A percentile compares a stretch with the other conserved stretches of the same genome.
phyloP scores from a whole-genome alignment of 139 green algal genomes.

The Micromonas pusilla region DNA sequence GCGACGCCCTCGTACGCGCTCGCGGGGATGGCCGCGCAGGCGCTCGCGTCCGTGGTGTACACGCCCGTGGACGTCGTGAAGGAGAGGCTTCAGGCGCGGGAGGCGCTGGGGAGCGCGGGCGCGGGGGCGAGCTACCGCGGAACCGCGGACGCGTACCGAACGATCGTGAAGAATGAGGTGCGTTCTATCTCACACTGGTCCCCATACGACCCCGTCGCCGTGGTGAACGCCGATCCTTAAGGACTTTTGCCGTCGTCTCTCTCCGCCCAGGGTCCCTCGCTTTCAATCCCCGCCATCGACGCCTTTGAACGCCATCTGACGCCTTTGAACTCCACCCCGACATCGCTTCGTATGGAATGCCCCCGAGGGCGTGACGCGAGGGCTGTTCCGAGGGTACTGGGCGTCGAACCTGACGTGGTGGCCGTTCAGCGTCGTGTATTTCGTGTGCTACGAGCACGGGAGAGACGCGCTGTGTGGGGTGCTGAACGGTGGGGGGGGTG shows the following conservation, averaged over 20 bases:
- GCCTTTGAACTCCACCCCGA: too few relatives aligned
- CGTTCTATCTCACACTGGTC: too few relatives aligned
- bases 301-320: too few relatives aligned
- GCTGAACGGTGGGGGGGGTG: not conserved
- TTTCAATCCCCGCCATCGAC: too few relatives aligned
- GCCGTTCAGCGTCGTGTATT: constrained; percentile 16
- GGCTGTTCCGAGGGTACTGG: constrained; percentile 25
- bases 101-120: not conserved
- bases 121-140: not conserved
- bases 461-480: not conserved
- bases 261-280: too few relatives aligned
- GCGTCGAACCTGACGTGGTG: constrained; percentile 17
- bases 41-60: constrained; percentile 16
- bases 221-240: too few relatives aligned
- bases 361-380: not conserved
- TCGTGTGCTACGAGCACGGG: constrained; percentile 1
- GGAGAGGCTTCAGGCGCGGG: constrained; percentile 14
- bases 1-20: not conserved
- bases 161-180: too few relatives aligned
- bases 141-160: not conserved
- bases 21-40: constrained; percentile 5
- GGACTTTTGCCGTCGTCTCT: too few relatives aligned
- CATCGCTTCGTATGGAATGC: too few relatives aligned
- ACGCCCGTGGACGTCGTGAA: constrained; percentile 27
- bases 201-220: too few relatives aligned